A percentile compares a stretch with the other conserved stretches of the same genome.
Conservation (phyloP, 495 filamentous ascomycete genomes). For the Geoglossum glabrum region DNA sequence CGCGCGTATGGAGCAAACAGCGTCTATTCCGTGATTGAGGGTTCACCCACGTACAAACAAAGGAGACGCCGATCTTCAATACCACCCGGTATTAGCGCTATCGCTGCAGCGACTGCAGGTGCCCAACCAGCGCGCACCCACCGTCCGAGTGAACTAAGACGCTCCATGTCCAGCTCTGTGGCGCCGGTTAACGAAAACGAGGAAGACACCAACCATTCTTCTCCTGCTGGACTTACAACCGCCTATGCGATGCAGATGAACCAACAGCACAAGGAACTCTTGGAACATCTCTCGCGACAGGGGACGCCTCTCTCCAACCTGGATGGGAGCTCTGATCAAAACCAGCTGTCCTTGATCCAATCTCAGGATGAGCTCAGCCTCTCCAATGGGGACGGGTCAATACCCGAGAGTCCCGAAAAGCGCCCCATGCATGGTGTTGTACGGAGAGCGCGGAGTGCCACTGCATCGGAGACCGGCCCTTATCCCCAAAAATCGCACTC, state of each 20-base stretch:
- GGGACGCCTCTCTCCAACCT: conserved; percentile 68
- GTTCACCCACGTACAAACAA: conserved; percentile 97
- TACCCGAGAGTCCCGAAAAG: conserved; percentile 37
- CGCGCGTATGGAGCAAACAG: conserved; percentile 55
- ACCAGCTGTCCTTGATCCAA: conserved; percentile 35
- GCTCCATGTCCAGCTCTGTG: conserved; percentile 79
- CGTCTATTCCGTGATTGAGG: conserved; percentile 89
- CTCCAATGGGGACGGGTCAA: conserved; percentile 39
- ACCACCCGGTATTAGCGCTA: conserved; percentile 46
- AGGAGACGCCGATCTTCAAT: conserved; percentile 81
- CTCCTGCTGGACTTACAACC: conserved; percentile 41
- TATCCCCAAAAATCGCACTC: conserved; percentile 96
- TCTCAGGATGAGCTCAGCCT: conserved; percentile 47
- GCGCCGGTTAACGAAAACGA: conserved; percentile 63
- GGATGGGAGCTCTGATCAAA: conserved; percentile 46
- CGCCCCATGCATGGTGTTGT: conserved; percentile 48
- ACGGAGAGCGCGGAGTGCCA: conserved; percentile 82
- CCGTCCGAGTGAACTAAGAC: conserved; percentile 67
- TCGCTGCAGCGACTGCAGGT: conserved; percentile 34
- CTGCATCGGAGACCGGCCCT: conserved; percentile 86
- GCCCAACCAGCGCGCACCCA: conserved; percentile 39
- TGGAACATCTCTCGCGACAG: conserved; percentile 59
- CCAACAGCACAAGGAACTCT: conserved; percentile 63
- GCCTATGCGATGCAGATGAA: conserved; percentile 15
- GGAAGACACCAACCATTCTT: conserved; percentile 41